These are phyloP conservation scores for Dendrocalamus sinicus DNA, from an alignment of 176 grass and related monocot genomes.

Conservation along the genomic window DNA sequence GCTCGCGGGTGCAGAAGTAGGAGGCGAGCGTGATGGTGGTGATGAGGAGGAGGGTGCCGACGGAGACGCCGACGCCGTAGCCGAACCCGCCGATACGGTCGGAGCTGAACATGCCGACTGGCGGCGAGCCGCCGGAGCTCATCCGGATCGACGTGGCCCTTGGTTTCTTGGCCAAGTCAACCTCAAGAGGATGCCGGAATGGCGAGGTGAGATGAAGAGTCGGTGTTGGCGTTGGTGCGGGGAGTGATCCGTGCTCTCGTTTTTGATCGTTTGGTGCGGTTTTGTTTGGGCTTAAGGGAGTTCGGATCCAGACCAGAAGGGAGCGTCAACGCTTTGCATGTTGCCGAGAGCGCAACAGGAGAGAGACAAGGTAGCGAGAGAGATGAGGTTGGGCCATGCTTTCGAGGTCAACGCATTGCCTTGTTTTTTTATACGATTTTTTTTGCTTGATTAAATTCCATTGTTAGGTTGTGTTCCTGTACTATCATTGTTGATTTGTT, in stretches of 20 bases:
- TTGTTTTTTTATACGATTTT: not conserved
- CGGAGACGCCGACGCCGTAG: conserved; percentile 84
- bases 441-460: too few species aligned
- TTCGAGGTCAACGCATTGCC: conserved; percentile 55
- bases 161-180: not conserved
- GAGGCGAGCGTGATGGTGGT: conserved; percentile 86
- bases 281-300: conserved; percentile 53
- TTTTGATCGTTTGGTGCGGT: conserved; percentile 43
- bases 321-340: conserved; percentile 66
- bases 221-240: conserved; percentile 26
- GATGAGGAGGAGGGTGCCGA: conserved; percentile 91
- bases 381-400: conserved; percentile 3
- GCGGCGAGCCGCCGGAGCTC: conserved; percentile 38
- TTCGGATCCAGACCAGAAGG: conserved; percentile 44
- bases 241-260: conserved; percentile 8
- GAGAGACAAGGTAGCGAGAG: not conserved
- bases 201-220: conserved; percentile 41
- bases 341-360: conserved; percentile 28
- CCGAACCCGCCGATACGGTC: conserved; percentile 74
- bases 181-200: not conserved
- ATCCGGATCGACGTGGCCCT: conserved; percentile 9
- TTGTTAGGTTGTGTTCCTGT: not conserved
- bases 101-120: conserved; percentile 65
- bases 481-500: conserved; percentile 5
- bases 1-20: conserved; percentile 79